These are phyloP conservation scores for Leccinum subtestaceum DNA, from an alignment of 768 basidiomycete genomes.

Conservation along the genomic window DNA sequence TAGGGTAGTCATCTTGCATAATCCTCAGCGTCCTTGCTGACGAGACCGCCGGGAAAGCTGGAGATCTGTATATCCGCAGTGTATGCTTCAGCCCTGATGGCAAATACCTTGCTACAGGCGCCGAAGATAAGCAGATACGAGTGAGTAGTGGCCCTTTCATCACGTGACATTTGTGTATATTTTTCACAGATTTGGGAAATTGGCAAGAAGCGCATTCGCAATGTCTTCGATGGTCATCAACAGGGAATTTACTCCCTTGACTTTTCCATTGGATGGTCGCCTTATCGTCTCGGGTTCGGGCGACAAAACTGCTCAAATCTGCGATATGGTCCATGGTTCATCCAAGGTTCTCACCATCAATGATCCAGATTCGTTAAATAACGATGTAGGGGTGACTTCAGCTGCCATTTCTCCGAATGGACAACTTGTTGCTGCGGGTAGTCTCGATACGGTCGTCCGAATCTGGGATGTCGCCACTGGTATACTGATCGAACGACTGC, in stretches of 20 bases:
- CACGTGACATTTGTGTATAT: conserved; percentile 4
- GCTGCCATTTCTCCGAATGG: conserved; percentile 80
- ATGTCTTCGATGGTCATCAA: conserved; percentile 82
- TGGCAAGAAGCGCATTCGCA: conserved; percentile 70
- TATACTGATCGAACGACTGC: conserved; percentile 61
- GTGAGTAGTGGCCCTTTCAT: conserved; percentile 43
- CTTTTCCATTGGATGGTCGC: conserved; percentile 79
- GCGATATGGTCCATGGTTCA: conserved; percentile 51
- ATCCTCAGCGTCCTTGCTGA: conserved; percentile 67
- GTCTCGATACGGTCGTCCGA: conserved; percentile 72
- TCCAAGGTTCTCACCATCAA: conserved; percentile 38
- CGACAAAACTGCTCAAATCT: conserved; percentile 66
- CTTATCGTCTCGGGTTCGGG: conserved; percentile 89
- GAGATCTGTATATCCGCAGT: conserved; percentile 87
- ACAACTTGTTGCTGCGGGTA: conserved; percentile 61
- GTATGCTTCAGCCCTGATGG: conserved; percentile 78
- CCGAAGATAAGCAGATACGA: conserved; percentile 90
- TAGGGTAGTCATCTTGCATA: conserved; percentile 10
- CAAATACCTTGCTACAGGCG: conserved; percentile 71
- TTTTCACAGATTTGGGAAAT: conserved; percentile 87
- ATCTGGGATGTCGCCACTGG: conserved; percentile 77
- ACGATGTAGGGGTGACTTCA: conserved; percentile 71
- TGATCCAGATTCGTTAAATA: conserved; percentile 47
- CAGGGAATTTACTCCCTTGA: conserved; percentile 95
- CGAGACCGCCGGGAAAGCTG: conserved; percentile 65